Evolutionary conservation across 2,329 filamentous ascomycete genomes (phyloP), one percentile per base, ranked within the genome.

Genomic region (Ascochyta lentis): DNA sequence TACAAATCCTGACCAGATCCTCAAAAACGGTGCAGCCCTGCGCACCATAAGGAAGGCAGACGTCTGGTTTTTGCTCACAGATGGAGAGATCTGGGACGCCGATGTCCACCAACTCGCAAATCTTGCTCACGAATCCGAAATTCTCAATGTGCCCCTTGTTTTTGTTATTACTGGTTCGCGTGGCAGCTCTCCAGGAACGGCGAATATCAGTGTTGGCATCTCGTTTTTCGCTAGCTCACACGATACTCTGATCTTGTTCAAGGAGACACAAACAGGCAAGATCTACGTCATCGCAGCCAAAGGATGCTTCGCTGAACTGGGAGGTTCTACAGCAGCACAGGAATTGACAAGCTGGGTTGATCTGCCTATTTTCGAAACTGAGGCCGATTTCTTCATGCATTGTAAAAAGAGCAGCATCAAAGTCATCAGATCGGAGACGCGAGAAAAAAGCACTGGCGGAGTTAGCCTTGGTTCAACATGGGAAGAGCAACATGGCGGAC

Each of bases 181-280:
- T 12, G 46, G 56, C 4, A 33, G 26, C 2, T 57, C 57, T 12
- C 72, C 72, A 2, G 59, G 61, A 4, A 51, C 49, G 1, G 58
- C 65, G 4, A 68, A 74, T 43, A 69, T 75, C 23, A 72, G 68
- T 4, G 71, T 75, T 13, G 71, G 71, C 9, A 66, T 75, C 10
- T 65, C 71, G 3, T 72, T 74, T 58, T 73, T 66, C 44, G 71
- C 72, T 10, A 67, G 66, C 39, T 63, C 69, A 3, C 59, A 60
- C 13, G 66, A 75, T 39, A 66, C 67, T 7, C 31, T 74, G 29
- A 68, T 72, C 19, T 54, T 75, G 3, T 75, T 72, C 68, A 71
- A 72, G 47, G 66, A 72, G 12, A 45, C 41, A 2, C 26, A 49
- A 7, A 66, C 57, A 2, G 61, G 64, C 2, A 59, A 57, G 6